These are phyloP conservation scores for Verticillium longisporum DNA, from an alignment of 2,329 filamentous ascomycete species.

Conservation along the genomic window DNA sequence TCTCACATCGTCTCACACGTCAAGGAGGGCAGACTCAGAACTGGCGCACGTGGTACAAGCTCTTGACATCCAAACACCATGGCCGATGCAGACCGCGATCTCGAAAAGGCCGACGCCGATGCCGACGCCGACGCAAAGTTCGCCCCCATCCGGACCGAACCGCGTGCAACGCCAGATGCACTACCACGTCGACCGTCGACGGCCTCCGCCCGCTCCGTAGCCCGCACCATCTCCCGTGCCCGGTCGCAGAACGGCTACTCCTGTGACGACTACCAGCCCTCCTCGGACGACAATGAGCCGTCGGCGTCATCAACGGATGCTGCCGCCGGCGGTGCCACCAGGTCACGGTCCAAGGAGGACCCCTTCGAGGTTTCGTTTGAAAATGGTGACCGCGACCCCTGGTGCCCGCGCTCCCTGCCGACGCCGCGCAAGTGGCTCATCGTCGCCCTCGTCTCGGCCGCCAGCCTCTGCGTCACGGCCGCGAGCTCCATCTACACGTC, in stretches of 20 bases:
- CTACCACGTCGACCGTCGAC: not conserved
- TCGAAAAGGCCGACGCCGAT: conserved; percentile 14
- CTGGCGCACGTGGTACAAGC: no score
- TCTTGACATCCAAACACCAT: not conserved
- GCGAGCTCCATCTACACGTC: conserved; percentile 84
- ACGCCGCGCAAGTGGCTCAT: conserved; percentile 71
- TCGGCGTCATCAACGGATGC: not conserved
- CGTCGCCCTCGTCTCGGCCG: conserved; percentile 64
- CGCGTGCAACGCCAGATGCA: not conserved
- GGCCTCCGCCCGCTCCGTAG: not conserved
- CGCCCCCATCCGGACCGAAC: not conserved
- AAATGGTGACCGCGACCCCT: conserved; percentile 61
- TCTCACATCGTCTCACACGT: no score
- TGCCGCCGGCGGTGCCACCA: conserved; percentile 2
- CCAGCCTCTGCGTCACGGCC: conserved; percentile 78
- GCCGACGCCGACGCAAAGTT: not conserved
- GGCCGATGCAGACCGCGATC: conserved; percentile 1
- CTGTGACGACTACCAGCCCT: conserved; percentile 22
- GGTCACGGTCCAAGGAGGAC: conserved; percentile 24
- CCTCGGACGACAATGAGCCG: not conserved
- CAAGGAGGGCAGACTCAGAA: no score
- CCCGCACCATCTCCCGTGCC: conserved; percentile 15
- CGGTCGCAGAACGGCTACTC: conserved; percentile 39
- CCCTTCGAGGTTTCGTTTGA: conserved; percentile 70
- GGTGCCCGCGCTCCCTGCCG: conserved; percentile 65